These are phyloP conservation scores for Chamaenerion angustifolium DNA, from an alignment of 345 rosid species.

Conservation along the genomic window DNA sequence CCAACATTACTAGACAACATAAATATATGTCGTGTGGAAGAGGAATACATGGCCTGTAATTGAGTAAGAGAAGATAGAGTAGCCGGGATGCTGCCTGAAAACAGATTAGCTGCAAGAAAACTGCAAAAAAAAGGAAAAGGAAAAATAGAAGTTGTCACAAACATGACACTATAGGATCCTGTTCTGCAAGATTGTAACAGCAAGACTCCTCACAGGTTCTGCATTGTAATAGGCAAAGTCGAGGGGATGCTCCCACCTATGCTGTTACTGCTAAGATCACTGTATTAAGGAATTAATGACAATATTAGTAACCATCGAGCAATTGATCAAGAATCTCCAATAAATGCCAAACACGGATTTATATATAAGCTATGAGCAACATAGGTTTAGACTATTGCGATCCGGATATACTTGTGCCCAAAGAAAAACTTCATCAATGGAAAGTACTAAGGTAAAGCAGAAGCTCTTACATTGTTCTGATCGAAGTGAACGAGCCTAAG, in stretches of 20 bases:
- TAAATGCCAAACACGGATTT: neutral
- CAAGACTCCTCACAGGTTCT: conserved; percentile 33
- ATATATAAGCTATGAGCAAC: too few species aligned
- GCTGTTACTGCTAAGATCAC: conserved; percentile 83
- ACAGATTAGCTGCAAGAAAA: conserved; percentile 81
- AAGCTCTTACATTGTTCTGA: conserved; percentile 58
- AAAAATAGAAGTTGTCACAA: conserved; percentile 14
- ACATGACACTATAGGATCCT: neutral
- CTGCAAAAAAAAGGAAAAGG: conserved; percentile 49
- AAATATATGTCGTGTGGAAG: neutral
- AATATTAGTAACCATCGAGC: neutral
- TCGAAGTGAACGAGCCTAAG: conserved; percentile 56
- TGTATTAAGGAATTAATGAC: conserved; percentile 17
- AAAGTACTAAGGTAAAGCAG: neutral
- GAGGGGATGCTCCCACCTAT: conserved; percentile 89
- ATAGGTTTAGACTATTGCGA: too few species aligned
- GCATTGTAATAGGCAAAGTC: conserved; percentile 64
- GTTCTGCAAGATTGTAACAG: neutral
- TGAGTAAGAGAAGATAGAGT: conserved; percentile 45
- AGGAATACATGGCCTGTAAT: conserved; percentile 58
- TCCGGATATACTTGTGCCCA: too few species aligned
- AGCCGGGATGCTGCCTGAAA: conserved; percentile 88
- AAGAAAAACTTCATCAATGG: too few species aligned
- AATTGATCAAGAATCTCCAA: neutral
- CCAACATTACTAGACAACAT: neutral